Base-by-base conservation (phyloP, 2,329 filamentous ascomycete genomes). In the Diplocarpon mali region DNA sequence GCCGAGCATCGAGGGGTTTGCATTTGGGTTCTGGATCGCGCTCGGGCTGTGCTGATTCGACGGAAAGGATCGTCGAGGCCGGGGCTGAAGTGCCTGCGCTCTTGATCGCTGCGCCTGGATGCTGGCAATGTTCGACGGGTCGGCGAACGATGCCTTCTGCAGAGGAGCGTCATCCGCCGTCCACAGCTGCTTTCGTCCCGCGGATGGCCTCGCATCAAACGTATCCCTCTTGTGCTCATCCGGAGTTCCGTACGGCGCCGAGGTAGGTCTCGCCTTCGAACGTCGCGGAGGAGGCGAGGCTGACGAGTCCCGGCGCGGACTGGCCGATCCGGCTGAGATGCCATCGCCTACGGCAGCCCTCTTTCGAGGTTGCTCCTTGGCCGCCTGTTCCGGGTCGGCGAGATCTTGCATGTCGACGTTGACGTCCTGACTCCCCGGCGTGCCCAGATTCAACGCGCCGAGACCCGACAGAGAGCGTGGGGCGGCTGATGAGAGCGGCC, bases 1-100 rank as follows among this genome's bases (percentile, higher is more conserved):
- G 15, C 38, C 16, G 2, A 45, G 28, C 10, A 41, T 45, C 9
- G 35, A 28, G 80, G 81, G 7, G 92, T 88, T 0, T 78, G 73
- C 0, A 79, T 66, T 0, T 9, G 27, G 14, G 28, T 35, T 34
- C 13, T n/a, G n/a, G n/a, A n/a, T n/a, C n/a, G 24, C 5, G 6
- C 31, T 36, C 13, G 35, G 5, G n/a, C 20, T 35, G 16, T 40
- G 39, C 17, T 35, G 39, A 9, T 16, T 31, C 47, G 51, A 27
- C 12, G 35, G 17, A 35, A 39, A 49, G 16, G 45, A 35, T 38
- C 49, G 54, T 36, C 49, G 48, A 14, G 45, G 7, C 14, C 45
- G 50, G 20, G 46, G 38, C 27, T 52, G 54, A 7, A 51, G 35
- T 13, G 39, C 42, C 31, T 51, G 50, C 9, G 48, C 46, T 39